These are phyloP conservation scores for Phycomyces nitens DNA, from an alignment of 192 early-diverging fungal species.

Conservation along the genomic window DNA sequence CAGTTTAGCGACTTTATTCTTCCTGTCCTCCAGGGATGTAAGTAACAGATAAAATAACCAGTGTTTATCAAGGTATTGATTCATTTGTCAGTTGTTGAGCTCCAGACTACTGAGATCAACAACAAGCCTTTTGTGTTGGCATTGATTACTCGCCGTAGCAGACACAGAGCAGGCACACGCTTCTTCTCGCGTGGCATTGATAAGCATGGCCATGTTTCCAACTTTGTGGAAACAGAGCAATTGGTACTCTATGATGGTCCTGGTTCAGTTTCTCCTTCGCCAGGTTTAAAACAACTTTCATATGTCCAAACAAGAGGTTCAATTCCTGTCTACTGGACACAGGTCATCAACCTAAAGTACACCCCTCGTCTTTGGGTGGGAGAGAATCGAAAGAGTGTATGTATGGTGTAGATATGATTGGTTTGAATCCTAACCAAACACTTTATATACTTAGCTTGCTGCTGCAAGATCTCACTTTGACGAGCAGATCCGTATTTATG, in stretches of 20 bases:
- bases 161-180: constrained; percentile 81
- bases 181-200: constrained; percentile 94
- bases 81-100: constrained; percentile 53
- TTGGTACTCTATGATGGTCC: constrained; percentile 63
- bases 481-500: constrained; percentile 68
- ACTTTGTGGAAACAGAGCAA: constrained; percentile 98
- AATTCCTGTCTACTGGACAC: constrained; percentile 92
- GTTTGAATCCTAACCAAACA: no score
- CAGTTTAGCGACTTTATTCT: constrained; percentile 79
- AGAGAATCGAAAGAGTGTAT: constrained; percentile 63
- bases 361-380: constrained; percentile 82
- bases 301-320: constrained; percentile 95
- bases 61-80: background rate
- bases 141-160: constrained; percentile 79
- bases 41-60: constrained; percentile 17
- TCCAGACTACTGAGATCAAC: constrained; percentile 57
- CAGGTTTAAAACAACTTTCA: constrained; percentile 41
- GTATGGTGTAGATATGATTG: no score
- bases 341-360: constrained; percentile 90
- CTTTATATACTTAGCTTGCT: no score
- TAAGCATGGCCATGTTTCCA: constrained; percentile 87
- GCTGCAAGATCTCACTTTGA: constrained; percentile 73
- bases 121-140: constrained; percentile 73
- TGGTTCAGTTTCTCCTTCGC: constrained; percentile 20
- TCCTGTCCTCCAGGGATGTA: constrained; percentile 90